phyloP scores from a whole-genome alignment of 805 yeast species.

The Lipomyces starkeyi region DNA sequence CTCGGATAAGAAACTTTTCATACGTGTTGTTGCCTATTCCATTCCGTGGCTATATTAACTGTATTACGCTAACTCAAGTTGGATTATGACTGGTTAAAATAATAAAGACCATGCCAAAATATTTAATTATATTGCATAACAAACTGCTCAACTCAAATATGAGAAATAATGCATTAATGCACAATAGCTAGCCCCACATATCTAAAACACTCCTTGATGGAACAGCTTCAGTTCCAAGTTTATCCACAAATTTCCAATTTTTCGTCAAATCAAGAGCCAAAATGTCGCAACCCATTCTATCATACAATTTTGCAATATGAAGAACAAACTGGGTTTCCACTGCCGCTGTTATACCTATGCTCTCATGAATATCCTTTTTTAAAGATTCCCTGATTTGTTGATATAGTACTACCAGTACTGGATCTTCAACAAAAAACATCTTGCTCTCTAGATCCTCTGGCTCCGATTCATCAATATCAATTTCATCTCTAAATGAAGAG shows the following conservation, averaged over 20 bases:
- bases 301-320: conserved; percentile 69
- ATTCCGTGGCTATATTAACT: too few species aligned
- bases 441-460: conserved; percentile 21
- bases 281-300: conserved; percentile 91
- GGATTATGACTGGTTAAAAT: too few species aligned
- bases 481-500: conserved; percentile 19
- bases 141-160: too few species aligned
- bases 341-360: conserved; percentile 51
- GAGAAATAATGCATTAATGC: neutral
- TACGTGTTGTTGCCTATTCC: too few species aligned
- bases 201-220: conserved; percentile 25
- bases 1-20: too few species aligned
- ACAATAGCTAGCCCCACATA: conserved; percentile 22
- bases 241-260: conserved; percentile 65
- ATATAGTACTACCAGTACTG: conserved; percentile 74
- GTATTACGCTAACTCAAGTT: too few species aligned
- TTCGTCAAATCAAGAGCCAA: conserved; percentile 65
- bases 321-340: conserved; percentile 66
- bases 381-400: conserved; percentile 62
- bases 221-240: conserved; percentile 10
- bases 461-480: conserved; percentile 11
- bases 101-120: too few species aligned
- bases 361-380: conserved; percentile 57
- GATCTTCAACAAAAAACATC: conserved; percentile 71
- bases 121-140: too few species aligned